phyloP scores from a whole-genome alignment of 2,329 filamentous ascomycete species.

The Fusarium redolens region DNA sequence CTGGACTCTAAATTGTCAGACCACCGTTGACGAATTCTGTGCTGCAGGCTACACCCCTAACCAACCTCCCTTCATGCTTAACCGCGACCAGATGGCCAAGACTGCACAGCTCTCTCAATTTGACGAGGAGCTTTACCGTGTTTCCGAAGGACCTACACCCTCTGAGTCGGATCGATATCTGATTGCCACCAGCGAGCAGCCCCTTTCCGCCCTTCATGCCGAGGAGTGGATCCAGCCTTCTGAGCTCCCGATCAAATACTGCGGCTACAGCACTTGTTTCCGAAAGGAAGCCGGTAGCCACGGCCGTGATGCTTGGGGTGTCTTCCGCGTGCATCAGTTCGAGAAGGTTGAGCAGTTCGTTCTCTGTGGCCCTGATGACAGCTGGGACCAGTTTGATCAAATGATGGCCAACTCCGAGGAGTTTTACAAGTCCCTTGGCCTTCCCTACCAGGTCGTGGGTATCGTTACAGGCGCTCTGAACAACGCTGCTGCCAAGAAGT shows the following conservation, averaged over 20 bases:
- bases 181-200: constrained; percentile 90
- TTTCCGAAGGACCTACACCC: constrained; percentile 85
- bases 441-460: constrained; percentile 91
- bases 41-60: constrained; percentile 78
- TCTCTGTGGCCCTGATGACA: constrained; percentile 86
- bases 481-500: constrained; percentile 83
- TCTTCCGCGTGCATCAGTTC: constrained; percentile 98
- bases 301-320: constrained; percentile 93
- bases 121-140: constrained; percentile 98
- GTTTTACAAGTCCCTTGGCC: constrained; percentile 89
- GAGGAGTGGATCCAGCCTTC: constrained; percentile 90
- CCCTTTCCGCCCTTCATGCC: constrained; percentile 90
- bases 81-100: constrained; percentile 96
- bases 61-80: constrained; percentile 93
- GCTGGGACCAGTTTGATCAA: constrained; percentile 91
- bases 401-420: constrained; percentile 94
- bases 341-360: constrained; percentile 91
- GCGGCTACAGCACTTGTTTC: constrained; percentile 93
- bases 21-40: constrained; percentile 10
- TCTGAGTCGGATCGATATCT: constrained; percentile 87
- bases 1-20: neutral
- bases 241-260: constrained; percentile 86
- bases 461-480: constrained; percentile 98
- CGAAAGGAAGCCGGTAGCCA: constrained; percentile 91
- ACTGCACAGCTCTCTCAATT: constrained; percentile 97